phyloP scores from a whole-genome alignment of 2,329 filamentous ascomycete species.

The Monilinia fructicola region DNA sequence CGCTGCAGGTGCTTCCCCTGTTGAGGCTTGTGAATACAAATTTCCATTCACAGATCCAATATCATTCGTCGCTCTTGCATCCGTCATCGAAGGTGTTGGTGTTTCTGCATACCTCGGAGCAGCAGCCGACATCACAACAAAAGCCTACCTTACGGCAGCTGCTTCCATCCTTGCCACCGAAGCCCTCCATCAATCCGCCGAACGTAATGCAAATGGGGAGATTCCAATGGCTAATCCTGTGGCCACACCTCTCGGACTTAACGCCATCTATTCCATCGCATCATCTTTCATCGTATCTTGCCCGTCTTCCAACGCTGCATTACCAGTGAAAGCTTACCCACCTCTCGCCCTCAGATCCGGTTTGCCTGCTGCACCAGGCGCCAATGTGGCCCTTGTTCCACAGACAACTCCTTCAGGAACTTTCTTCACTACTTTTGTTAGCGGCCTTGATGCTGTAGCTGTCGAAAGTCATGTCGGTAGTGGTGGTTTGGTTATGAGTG shows the following conservation, averaged over 20 bases:
- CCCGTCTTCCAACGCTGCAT: conserved; percentile 52
- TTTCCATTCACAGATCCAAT: conserved; percentile 52
- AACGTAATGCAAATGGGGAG: conserved; percentile 52
- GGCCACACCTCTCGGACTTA: conserved; percentile 57
- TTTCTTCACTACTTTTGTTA: conserved; percentile 43
- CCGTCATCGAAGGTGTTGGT: conserved; percentile 57
- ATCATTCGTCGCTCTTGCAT: conserved; percentile 54
- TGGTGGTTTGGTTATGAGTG: conserved; percentile 35
- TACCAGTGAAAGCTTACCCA: conserved; percentile 63
- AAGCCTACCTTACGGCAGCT: conserved; percentile 59
- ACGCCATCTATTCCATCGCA: conserved; percentile 64
- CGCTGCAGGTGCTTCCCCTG: conserved; percentile 52
- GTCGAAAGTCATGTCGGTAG: conserved; percentile 40
- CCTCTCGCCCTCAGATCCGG: conserved; percentile 42
- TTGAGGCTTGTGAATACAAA: conserved; percentile 55
- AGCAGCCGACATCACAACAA: conserved; percentile 56
- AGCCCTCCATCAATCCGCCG: conserved; percentile 63
- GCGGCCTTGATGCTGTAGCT: conserved; percentile 38
- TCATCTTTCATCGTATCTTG: conserved; percentile 60
- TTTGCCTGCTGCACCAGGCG: conserved; percentile 30
- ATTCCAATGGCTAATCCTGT: conserved; percentile 59
- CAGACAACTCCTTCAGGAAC: conserved; percentile 32
- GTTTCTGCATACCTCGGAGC: conserved; percentile 63
- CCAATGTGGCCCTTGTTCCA: conserved; percentile 35
- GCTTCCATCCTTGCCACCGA: conserved; percentile 66